Evolutionary conservation across 2,329 filamentous ascomycete species (phyloP), one percentile per base, ranked within the genome.

Genomic region (Hypoxylon sp.): DNA sequence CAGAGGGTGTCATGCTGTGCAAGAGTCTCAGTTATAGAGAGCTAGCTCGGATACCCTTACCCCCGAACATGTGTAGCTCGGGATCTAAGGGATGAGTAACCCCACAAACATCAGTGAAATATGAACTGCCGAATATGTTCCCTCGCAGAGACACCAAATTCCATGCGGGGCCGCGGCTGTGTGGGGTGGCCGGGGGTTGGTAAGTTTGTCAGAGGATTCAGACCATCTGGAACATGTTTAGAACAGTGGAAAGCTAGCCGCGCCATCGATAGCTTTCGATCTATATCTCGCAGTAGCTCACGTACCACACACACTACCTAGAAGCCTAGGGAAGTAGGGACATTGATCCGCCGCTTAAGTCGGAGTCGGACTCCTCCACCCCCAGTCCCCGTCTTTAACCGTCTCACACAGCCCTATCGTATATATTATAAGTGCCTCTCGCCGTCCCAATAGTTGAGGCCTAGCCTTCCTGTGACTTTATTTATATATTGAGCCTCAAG

Each of bases 301-400:
- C 31, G 24, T 46, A 50, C 19, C 58, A 39, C 50, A n/a, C 4
- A 24, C 24, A 2, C 4, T 39, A 15, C 39, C 31, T 39, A 37
- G 39, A 10, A 19, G 6, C 17, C 39, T 54, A 24, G 11, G 27
- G 48, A 68, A 68, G 70, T 51, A 68, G 70, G 70, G 67, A 60
- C 51, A 74, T 73, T 69, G 57, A 73, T 71, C 55, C 58, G 56
- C 69, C 68, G 64, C 42, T 50, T 21, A 39, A 48, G 19, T 46
- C 29, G 35, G 31, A 51, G 44, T 63, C 75, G 75, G 75, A 76
- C 73, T 76, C 70, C 75, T 75, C 75, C 75, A 76, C 71, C 53
- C 47, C 47, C 58, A 37, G 54, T 44, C 57, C 63, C 74, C 72
- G 67, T 62, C 51, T 70, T 65, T 66, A 71, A 58, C 65, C 60